phyloP scores from a whole-genome alignment of 2,329 filamentous ascomycete species.

The Chaetomiaceae sp. region DNA sequence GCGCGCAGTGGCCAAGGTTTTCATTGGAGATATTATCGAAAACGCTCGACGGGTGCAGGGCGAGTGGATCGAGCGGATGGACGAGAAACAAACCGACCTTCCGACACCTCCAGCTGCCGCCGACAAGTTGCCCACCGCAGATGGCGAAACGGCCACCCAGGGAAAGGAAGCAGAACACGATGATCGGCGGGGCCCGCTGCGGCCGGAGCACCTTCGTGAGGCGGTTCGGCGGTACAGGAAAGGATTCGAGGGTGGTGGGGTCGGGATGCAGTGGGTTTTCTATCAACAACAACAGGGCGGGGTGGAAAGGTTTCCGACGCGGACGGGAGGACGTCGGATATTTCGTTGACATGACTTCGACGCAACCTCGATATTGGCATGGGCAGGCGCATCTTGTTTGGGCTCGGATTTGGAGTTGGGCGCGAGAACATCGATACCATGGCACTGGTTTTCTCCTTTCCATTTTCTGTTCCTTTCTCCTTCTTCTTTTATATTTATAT shows the following conservation, averaged over 20 bases:
- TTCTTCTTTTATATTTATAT: too few relatives aligned
- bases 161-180: constrained; percentile 26
- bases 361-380: not conserved
- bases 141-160: constrained; percentile 10
- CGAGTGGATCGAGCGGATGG: constrained; percentile 60
- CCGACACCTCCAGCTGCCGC: constrained; percentile 39
- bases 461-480: too few relatives aligned
- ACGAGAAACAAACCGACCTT: constrained; percentile 53
- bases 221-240: constrained; percentile 64
- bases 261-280: constrained; percentile 57
- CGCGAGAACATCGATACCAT: constrained; percentile 2
- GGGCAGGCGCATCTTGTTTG: constrained; percentile 3
- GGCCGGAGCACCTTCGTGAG: constrained; percentile 71
- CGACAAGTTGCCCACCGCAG: constrained; percentile 29
- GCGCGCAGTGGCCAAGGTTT: constrained; percentile 70
- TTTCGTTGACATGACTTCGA: constrained; percentile 34
- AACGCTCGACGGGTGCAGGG: constrained; percentile 63
- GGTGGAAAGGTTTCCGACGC: constrained; percentile 53
- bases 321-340: constrained; percentile 47
- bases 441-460: not conserved
- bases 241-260: constrained; percentile 57
- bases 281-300: constrained; percentile 56
- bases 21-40: constrained; percentile 71
- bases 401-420: not conserved
- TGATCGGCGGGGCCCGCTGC: constrained; percentile 43